Conservation (phyloP, 176 grass and related monocot genomes). For the Thalia dealbata region DNA sequence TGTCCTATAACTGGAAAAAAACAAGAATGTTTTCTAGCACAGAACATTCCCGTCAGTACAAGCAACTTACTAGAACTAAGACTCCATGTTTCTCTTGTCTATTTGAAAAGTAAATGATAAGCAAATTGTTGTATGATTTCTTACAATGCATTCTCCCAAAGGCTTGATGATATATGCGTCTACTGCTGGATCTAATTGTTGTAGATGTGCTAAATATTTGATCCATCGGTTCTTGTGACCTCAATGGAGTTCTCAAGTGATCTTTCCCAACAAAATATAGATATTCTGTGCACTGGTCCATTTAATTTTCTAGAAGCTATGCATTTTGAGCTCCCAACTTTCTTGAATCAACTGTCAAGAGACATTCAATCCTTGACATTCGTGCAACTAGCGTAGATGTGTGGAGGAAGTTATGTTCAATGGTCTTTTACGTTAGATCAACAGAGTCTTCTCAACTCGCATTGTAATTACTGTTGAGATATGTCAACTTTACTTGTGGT, state of each 20-base stretch:
- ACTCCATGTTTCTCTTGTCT: background rate
- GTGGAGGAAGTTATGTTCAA: background rate
- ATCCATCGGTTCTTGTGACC: background rate
- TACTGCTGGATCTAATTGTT: too few relatives aligned
- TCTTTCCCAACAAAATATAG: background rate
- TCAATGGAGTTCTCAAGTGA: background rate
- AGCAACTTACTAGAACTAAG: background rate
- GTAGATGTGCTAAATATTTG: background rate
- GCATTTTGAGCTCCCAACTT: background rate
- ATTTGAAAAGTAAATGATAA: background rate
- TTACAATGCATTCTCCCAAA: background rate
- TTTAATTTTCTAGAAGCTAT: background rate
- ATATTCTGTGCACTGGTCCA: background rate
- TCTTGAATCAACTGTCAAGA: background rate
- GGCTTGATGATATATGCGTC: background rate
- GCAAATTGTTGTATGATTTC: background rate
- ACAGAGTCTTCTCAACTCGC: background rate
- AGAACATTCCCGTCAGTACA: background rate
- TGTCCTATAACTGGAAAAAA: background rate
- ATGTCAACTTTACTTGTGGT: background rate
- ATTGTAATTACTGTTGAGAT: background rate
- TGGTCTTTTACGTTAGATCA: background rate
- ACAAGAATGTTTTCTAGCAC: background rate
- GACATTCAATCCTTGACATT: background rate
- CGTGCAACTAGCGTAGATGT: background rate